These are phyloP conservation scores for Datisca glomerata DNA, from an alignment of 306 rosid genomes.

Conservation along the genomic window DNA sequence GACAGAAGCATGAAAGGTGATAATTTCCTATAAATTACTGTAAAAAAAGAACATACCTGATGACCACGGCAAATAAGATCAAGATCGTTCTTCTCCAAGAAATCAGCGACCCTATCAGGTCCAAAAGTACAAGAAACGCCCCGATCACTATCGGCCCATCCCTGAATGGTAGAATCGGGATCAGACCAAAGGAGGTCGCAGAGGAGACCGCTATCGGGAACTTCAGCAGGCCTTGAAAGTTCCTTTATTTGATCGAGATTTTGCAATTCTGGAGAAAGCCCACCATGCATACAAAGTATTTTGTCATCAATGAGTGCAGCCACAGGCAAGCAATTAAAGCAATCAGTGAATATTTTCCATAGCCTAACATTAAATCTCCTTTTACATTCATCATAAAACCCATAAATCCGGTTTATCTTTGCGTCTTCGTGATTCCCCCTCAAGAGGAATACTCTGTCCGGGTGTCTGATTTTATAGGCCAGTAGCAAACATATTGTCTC, in stretches of 20 bases:
- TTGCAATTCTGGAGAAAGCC: constrained; percentile 51
- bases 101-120: constrained; percentile 25
- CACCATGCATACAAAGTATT: constrained; percentile 67
- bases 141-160: constrained; percentile 59
- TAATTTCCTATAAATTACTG: background rate
- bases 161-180: constrained; percentile 39
- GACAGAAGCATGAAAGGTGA: too few relatives aligned
- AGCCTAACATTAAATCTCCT: constrained; percentile 65
- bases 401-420: constrained; percentile 57
- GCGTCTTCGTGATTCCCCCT: constrained; percentile 80
- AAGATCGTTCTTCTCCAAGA: constrained; percentile 55
- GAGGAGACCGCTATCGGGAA: constrained; percentile 55
- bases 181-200: constrained; percentile 78
- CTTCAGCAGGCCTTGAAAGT: constrained; percentile 42
- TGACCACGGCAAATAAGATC: constrained; percentile 71
- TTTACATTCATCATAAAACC: constrained; percentile 69
- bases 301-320: constrained; percentile 51
- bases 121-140: constrained; percentile 62
- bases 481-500: constrained; percentile 72
- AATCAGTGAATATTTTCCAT: constrained; percentile 67
- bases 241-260: constrained; percentile 51
- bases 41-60: constrained; percentile 28
- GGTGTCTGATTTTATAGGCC: constrained; percentile 62
- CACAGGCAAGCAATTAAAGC: constrained; percentile 67
- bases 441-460: constrained; percentile 38